phyloP scores from a whole-genome alignment of 495 filamentous ascomycete genomes.

The Paragyromitra xinjiangensis region DNA sequence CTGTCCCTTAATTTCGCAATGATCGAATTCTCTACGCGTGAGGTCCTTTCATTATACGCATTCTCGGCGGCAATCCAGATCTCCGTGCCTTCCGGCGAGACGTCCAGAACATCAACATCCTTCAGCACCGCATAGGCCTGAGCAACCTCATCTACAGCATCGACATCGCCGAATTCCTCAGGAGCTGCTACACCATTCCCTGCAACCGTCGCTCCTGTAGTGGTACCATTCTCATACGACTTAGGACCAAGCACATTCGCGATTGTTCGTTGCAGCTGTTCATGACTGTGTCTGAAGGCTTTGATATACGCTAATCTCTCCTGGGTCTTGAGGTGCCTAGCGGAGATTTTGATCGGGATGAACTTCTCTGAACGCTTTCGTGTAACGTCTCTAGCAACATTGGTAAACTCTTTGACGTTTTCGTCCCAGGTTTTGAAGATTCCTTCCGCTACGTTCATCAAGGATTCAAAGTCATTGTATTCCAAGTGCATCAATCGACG shows the following conservation, averaged over 20 bases:
- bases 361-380: conserved; percentile 92
- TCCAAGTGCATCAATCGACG: conserved; percentile 89
- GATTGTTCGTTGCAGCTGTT: conserved; percentile 95
- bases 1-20: conserved; percentile 93
- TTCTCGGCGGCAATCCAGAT: conserved; percentile 92
- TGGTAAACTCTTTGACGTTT: conserved; percentile 95
- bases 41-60: conserved; percentile 94
- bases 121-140: conserved; percentile 92
- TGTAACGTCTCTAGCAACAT: conserved; percentile 91
- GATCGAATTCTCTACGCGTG: conserved; percentile 97
- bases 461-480: conserved; percentile 83
- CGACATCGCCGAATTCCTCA: conserved; percentile 95
- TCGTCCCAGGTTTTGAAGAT: conserved; percentile 96
- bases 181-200: conserved; percentile 72
- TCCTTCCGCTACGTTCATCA: conserved; percentile 81
- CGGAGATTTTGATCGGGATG: conserved; percentile 93
- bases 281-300: conserved; percentile 93
- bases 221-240: conserved; percentile 62
- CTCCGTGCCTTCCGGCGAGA: conserved; percentile 84
- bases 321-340: conserved; percentile 84
- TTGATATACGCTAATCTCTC: conserved; percentile 90
- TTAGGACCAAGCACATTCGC: conserved; percentile 89
- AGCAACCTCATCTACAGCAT: conserved; percentile 95
- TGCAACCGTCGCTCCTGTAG: conserved; percentile 54
- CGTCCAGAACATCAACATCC: conserved; percentile 94